These are phyloP conservation scores for Lolium multiflorum DNA, from an alignment of 176 grass and related monocot genomes.

Conservation along the genomic window DNA sequence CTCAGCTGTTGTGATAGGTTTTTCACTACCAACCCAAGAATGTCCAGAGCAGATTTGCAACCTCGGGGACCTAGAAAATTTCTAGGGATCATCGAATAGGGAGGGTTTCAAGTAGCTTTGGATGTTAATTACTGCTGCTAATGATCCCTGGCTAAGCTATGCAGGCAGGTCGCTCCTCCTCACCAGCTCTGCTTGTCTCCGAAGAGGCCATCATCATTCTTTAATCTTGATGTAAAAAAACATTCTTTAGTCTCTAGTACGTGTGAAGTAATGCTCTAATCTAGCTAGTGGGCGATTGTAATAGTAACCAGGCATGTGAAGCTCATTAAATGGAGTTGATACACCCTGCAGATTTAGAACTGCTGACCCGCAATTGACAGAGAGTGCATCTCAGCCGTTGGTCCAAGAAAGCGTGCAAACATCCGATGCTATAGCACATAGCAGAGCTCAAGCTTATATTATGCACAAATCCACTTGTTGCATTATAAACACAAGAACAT, in stretches of 20 bases:
- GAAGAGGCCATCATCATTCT: neutral
- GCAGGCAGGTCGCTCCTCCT: neutral
- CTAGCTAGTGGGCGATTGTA: neutral
- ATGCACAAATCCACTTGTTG: neutral
- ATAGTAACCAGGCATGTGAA: slow-evolving; percentile 7
- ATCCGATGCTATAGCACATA: neutral
- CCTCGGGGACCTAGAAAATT: neutral
- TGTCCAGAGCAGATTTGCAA: neutral
- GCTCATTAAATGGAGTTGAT: slow-evolving; percentile 11
- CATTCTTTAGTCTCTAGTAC: neutral
- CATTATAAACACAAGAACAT: neutral
- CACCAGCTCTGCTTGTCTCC: neutral
- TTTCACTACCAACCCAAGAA: slow-evolving; percentile 8
- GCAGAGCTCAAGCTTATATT: neutral
- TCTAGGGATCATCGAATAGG: neutral
- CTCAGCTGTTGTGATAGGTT: neutral
- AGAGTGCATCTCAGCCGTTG: slow-evolving; percentile 10
- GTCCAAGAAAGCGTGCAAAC: neutral
- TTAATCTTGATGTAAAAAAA: neutral
- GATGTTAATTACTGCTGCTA: neutral
- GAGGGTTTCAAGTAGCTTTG: neutral
- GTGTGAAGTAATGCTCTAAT: neutral
- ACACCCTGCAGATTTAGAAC: neutral
- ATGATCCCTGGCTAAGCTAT: neutral
- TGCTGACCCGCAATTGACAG: neutral